Conservation (phyloP, 2,329 filamentous ascomycete species). For the Microsporum canis region DNA sequence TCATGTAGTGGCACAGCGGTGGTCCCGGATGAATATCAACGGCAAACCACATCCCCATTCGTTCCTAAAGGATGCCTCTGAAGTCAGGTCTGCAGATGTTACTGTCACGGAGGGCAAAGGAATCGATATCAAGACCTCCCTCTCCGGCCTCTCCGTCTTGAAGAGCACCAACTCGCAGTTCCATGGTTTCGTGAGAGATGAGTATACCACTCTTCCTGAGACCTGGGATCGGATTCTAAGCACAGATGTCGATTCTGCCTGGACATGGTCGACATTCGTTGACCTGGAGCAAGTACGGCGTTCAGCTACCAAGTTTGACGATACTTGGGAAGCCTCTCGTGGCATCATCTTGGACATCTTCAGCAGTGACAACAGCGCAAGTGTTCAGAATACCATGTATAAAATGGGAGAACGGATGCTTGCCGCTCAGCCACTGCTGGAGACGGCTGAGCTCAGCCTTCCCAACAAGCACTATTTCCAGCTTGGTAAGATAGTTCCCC, state of each 20-base stretch:
- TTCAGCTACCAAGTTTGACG: constrained; percentile 58
- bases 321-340: constrained; percentile 65
- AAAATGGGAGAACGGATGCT: constrained; percentile 91
- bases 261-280: constrained; percentile 70
- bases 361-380: constrained; percentile 78
- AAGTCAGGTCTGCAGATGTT: constrained; percentile 74
- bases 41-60: constrained; percentile 90
- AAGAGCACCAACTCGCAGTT: constrained; percentile 97
- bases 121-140: constrained; percentile 64
- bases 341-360: constrained; percentile 84
- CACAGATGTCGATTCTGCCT: constrained; percentile 78
- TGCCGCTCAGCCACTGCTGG: constrained; percentile 57
- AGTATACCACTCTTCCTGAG: constrained; percentile 82
- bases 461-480: constrained; percentile 99
- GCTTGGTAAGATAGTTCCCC: constrained; percentile 43
- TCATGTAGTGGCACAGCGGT: constrained; percentile 72
- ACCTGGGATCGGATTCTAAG: constrained; percentile 92
- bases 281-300: constrained; percentile 56
- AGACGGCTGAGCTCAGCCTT: constrained; percentile 66
- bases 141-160: constrained; percentile 73
- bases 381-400: constrained; percentile 97
- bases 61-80: constrained; percentile 79
- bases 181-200: constrained; percentile 85
- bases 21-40: constrained; percentile 78
- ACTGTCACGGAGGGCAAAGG: constrained; percentile 55